A percentile compares a stretch with the other conserved stretches of the same genome.
phyloP scores from a whole-genome alignment of 441 rosid genomes.

The Theobroma grandiflorum region DNA sequence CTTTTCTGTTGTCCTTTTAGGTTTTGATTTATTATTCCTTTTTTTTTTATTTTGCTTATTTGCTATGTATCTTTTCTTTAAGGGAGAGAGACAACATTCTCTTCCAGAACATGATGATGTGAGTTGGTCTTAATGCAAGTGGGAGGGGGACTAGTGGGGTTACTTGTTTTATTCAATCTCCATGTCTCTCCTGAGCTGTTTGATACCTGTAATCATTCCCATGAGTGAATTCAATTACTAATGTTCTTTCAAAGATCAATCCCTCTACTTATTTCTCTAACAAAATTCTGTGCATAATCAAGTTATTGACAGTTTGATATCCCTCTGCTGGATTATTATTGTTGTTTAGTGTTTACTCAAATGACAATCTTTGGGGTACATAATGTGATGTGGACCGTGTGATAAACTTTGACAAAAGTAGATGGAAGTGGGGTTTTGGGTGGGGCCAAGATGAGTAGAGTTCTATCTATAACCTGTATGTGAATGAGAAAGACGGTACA shows the following conservation, averaged over 20 bases:
- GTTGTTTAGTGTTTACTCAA: background rate
- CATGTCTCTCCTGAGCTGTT: slow-evolving; percentile 48
- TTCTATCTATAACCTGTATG: background rate
- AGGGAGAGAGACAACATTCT: slow-evolving; percentile 37
- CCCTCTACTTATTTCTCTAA: too few relatives aligned
- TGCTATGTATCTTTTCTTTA: slow-evolving; percentile 24
- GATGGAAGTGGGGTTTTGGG: background rate
- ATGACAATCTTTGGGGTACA: background rate
- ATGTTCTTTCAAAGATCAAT: slow-evolving; percentile 23
- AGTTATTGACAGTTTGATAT: too few relatives aligned
- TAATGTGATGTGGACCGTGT: slow-evolving; percentile 29
- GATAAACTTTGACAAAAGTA: slow-evolving; percentile 26
- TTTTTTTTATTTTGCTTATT: slow-evolving; percentile 5
- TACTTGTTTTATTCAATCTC: slow-evolving; percentile 46
- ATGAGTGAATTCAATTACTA: slow-evolving; percentile 27
- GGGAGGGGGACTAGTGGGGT: slow-evolving; percentile 48
- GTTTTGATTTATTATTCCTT: background rate
- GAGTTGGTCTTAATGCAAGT: slow-evolving; percentile 35
- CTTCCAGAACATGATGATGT: slow-evolving; percentile 30
- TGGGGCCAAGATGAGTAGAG: background rate
- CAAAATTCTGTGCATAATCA: too few relatives aligned
- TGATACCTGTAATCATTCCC: slow-evolving; percentile 46
- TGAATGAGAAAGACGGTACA: background rate
- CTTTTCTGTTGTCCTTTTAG: background rate
- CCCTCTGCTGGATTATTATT: background rate